phyloP scores from a whole-genome alignment of 345 rosid species.

The Rubroshorea leprosula region DNA sequence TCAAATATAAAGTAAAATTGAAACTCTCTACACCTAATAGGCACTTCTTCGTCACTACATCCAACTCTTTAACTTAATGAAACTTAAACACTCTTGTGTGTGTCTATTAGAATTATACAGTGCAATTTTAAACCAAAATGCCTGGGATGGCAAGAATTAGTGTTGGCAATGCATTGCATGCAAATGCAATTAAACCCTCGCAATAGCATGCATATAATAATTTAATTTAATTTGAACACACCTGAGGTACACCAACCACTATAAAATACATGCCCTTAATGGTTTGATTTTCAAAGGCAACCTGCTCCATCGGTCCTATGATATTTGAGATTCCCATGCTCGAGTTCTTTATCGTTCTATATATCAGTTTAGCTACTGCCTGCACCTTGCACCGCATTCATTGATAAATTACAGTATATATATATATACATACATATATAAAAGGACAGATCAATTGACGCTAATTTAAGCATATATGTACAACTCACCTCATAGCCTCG shows the following conservation, averaged over 20 bases:
- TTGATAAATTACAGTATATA: background rate
- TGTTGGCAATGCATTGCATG: too few species aligned
- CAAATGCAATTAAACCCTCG: too few species aligned
- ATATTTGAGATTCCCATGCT: slow-evolving; percentile 36
- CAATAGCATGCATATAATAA: too few species aligned
- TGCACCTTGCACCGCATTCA: slow-evolving; percentile 1
- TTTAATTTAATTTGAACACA: too few species aligned
- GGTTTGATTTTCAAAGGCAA: slow-evolving; percentile 34
- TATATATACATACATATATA: background rate
- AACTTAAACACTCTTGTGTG: too few species aligned
- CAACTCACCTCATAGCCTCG: slow-evolving; percentile 31
- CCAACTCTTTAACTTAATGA: too few species aligned
- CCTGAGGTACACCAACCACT: slow-evolving; percentile 30
- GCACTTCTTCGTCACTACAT: too few species aligned
- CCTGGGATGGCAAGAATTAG: too few species aligned
- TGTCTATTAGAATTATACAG: too few species aligned
- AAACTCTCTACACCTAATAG: too few species aligned
- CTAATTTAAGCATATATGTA: background rate
- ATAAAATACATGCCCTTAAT: slow-evolving; percentile 31
- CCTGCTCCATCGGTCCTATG: slow-evolving; percentile 34
- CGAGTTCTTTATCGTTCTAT: slow-evolving; percentile 19
- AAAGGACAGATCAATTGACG: background rate
- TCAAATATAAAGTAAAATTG: too few species aligned
- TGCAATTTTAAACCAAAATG: too few species aligned
- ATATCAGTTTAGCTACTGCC: slow-evolving; percentile 22